phyloP scores from a whole-genome alignment of 2,329 filamentous ascomycete species.

The Fusarium acutatum region DNA sequence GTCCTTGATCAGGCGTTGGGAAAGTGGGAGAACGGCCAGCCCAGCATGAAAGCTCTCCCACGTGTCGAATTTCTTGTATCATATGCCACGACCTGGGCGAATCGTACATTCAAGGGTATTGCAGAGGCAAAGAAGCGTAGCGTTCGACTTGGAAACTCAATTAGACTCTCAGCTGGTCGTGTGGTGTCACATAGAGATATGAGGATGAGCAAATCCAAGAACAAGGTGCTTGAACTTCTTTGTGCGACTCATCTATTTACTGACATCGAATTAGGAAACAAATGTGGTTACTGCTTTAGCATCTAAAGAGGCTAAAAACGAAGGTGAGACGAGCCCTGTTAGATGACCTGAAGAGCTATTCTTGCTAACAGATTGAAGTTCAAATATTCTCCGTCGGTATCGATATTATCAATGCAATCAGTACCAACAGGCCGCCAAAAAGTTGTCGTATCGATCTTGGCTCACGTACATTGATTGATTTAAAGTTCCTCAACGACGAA shows the following conservation, averaged over 20 bases:
- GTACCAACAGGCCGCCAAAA: constrained; percentile 52
- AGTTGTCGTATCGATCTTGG: constrained; percentile 54
- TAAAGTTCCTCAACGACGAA: constrained; percentile 73
- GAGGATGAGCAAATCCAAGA: constrained; percentile 56
- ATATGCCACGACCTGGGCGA: constrained; percentile 65
- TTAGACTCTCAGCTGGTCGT: constrained; percentile 54
- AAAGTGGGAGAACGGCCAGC: constrained; percentile 55
- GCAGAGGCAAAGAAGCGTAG: constrained; percentile 74
- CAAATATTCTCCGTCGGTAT: constrained; percentile 64
- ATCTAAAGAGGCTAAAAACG: constrained; percentile 47
- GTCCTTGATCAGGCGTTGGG: constrained; percentile 59
- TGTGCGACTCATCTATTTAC: background rate
- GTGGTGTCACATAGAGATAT: constrained; percentile 64
- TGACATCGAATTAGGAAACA: constrained; percentile 44
- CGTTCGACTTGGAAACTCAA: constrained; percentile 70
- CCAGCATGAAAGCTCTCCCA: constrained; percentile 61
- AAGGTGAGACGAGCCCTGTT: constrained; percentile 45
- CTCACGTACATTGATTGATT: constrained; percentile 61
- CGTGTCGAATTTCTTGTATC: constrained; percentile 71
- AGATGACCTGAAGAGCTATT: too few species aligned
- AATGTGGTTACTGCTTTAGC: constrained; percentile 54
- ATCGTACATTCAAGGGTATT: constrained; percentile 71
- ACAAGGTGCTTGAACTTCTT: constrained; percentile 44
- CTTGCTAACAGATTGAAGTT: constrained; percentile 51
- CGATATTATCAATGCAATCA: constrained; percentile 67